These are phyloP conservation scores for Chaetomium globosum DNA, from an alignment of 2,329 filamentous ascomycete genomes.

Conservation along the genomic window DNA sequence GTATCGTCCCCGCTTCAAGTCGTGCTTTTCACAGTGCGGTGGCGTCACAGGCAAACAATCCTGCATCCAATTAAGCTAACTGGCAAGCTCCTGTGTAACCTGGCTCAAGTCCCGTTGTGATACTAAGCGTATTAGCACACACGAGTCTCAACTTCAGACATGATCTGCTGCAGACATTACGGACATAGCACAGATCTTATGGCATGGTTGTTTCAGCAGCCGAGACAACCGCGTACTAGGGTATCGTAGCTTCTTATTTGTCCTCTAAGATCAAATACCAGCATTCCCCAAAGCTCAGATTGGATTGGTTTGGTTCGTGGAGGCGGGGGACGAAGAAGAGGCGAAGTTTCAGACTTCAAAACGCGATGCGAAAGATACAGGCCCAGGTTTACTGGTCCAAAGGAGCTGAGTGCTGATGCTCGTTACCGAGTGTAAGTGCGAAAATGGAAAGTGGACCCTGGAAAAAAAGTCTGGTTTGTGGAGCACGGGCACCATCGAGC, in stretches of 20 bases:
- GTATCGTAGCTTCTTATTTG: neutral
- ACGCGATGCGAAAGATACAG: neutral
- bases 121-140: neutral
- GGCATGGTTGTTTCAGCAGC: neutral
- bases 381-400: neutral
- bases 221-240: neutral
- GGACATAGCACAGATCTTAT: slow-evolving; percentile 16
- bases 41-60: slow-evolving; percentile 6
- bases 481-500: slow-evolving; percentile 12
- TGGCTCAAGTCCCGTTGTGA: neutral
- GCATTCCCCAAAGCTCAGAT: neutral
- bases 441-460: slow-evolving; percentile 13
- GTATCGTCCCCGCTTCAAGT: neutral
- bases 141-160: slow-evolving; percentile 7
- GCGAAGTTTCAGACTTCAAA: neutral
- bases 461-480: slow-evolving; percentile 16
- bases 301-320: neutral
- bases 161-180: slow-evolving; percentile 11
- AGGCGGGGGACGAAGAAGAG: neutral
- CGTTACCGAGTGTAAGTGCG: neutral
- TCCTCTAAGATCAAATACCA: neutral
- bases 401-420: neutral
- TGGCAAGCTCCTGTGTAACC: neutral
- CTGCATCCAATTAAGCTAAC: neutral
- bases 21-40: neutral